A percentile compares a stretch with the other conserved stretches of the same genome.
These are phyloP conservation scores for Cladosporium sp. DNA, from an alignment of 2,329 filamentous ascomycete species.

Conservation along the genomic window DNA sequence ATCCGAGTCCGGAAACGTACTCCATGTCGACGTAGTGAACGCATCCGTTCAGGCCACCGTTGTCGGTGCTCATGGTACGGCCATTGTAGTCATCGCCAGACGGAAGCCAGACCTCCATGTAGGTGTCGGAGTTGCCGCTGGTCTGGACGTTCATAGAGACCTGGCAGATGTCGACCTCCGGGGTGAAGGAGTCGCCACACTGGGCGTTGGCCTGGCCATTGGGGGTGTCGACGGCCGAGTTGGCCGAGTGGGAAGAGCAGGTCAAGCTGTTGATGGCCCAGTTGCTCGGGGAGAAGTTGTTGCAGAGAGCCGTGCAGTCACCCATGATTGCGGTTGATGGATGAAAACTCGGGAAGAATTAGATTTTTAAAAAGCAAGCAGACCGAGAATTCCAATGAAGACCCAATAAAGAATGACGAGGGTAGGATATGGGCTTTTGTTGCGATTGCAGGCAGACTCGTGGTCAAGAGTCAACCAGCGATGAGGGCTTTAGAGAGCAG, in stretches of 20 bases:
- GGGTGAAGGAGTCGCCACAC: constrained; percentile 23
- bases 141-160: constrained; percentile 38
- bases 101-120: constrained; percentile 46
- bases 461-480: constrained; percentile 5
- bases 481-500: not conserved
- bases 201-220: constrained; percentile 12
- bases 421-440: constrained; percentile 1
- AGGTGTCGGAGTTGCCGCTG: constrained; percentile 37
- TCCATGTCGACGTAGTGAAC: constrained; percentile 31
- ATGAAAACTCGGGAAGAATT: not conserved
- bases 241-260: not conserved
- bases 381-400: not conserved
- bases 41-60: constrained; percentile 33
- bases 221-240: constrained; percentile 7
- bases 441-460: constrained; percentile 2
- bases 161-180: constrained; percentile 37
- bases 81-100: constrained; percentile 31
- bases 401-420: constrained; percentile 13
- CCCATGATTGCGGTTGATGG: constrained; percentile 5
- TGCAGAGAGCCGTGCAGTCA: constrained; percentile 11
- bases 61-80: constrained; percentile 33
- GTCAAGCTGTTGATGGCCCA: constrained; percentile 8
- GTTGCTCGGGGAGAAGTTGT: constrained; percentile 13
- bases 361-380: not conserved
- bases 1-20: constrained; percentile 29